Evolutionary conservation across 257 asterid genomes (phyloP), one percentile per base, ranked within the genome.

Genomic region (Eucommia ulmoides): DNA sequence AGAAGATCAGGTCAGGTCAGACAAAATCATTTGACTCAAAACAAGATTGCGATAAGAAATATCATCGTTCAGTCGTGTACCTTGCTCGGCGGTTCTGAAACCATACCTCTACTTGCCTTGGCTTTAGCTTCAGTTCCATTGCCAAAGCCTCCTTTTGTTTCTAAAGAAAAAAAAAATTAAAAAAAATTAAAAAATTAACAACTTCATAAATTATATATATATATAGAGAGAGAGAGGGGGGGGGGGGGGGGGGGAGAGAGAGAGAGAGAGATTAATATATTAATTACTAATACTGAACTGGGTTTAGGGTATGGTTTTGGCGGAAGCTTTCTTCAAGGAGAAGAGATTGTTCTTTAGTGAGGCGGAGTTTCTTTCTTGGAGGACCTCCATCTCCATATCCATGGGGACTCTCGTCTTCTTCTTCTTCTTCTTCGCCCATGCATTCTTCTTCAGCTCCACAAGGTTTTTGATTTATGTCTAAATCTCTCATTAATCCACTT

Each of bases 1-100:
- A n/a, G n/a, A n/a, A n/a, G n/a, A n/a, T n/a, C n/a, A n/a, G n/a
- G n/a, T n/a, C n/a, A n/a, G n/a, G n/a, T n/a, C n/a, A n/a, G n/a
- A n/a, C n/a, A n/a, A n/a, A n/a, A n/a, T n/a, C n/a, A n/a, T n/a
- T n/a, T n/a, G n/a, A n/a, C n/a, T n/a, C n/a, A n/a, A n/a, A n/a
- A n/a, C n/a, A n/a, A n/a, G n/a, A n/a, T n/a, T n/a, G n/a, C n/a
- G n/a, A n/a, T n/a, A n/a, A n/a, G n/a, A n/a, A n/a, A n/a, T n/a
- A n/a, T n/a, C n/a, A n/a, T n/a, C 7, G 38, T 29, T 29, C 38
- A 29, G 38, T 29, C 7, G 8, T 5, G 35, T 74, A 84, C 95
- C 95, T 84, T 74, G 95, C 95, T 69, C 95, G 72, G 45, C 91
- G 93, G 76, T 84, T 84, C 69, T 84, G 95, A 76, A 81, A 84